Base-by-base conservation (phyloP, 306 rosid species). In the Acacia melanoxylon region DNA sequence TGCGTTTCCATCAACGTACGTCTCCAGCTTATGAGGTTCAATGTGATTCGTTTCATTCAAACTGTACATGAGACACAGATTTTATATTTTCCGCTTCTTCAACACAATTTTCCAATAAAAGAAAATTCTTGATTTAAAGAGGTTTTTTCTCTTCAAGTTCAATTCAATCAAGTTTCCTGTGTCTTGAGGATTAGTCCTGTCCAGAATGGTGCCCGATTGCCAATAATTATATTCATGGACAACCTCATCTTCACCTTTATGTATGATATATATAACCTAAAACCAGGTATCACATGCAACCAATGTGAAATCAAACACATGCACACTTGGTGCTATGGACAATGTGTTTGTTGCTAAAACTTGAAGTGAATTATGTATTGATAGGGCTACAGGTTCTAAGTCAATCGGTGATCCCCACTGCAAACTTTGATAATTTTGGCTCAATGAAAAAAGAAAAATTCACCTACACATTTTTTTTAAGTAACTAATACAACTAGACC, bases 21-120 rank as follows among this genome's bases (percentile, higher is more conserved):
- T 81, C 80, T 69, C 88, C 24, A 82, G 82, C 62, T 75, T 72
- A 75, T 88, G 85, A 85, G 79, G 71, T 33, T 65, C 81, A 35
- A 78, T 67, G 86, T 74, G 76, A 81, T 80, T 76, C 62, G 46
- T 87, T 85, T 83, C 82, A 73, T 75, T 84, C 83, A 84, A 76
- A 74, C 90, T 81, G 85, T 88, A 88, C 89, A 90, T 86, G 85
- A 78, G 83, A 77, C 66, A 62, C 89, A 74, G 17, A 80, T 78
- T 75, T 78, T 84, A 75, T 76, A 56, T 80, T 76, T 81, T 16
- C 17, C 86, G 72, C 74, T 79, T 75, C 72, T 75, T 62, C 86
- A 54, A 82, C 80, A 74, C 83, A 90, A 40, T 77, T 80, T 86
- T 88, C 86, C 88, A 81, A 85, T 83, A 83, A 85, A 54, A 69